These are phyloP conservation scores for Hypoxylon sp. DNA, from an alignment of 2,329 filamentous ascomycete species.

Conservation along the genomic window DNA sequence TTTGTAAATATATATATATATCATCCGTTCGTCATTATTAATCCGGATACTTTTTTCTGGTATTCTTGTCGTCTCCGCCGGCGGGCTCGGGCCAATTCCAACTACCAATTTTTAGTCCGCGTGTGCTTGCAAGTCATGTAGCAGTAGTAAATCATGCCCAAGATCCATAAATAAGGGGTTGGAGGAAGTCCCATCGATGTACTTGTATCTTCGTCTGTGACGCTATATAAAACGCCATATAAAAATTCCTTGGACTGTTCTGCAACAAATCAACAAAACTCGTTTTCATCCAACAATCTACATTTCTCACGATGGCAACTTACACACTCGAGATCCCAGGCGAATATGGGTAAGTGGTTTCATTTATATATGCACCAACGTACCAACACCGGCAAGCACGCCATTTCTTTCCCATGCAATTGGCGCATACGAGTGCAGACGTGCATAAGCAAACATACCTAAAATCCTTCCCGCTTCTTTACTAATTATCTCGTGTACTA, in stretches of 20 bases:
- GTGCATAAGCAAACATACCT: no score
- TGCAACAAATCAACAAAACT: slow-evolving; percentile 1
- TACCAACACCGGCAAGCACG: slow-evolving; percentile 19
- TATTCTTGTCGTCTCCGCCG: no score
- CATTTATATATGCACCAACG: not conserved
- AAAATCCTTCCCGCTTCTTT: no score
- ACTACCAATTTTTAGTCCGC: no score
- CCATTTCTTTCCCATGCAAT: slow-evolving; percentile 11
- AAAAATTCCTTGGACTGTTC: slow-evolving; percentile 8
- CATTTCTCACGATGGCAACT: slow-evolving; percentile 50
- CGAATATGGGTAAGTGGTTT: slow-evolving; percentile 59
- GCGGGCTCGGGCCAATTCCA: not conserved
- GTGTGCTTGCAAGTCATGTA: no score
- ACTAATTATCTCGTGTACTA: not conserved
- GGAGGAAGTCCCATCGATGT: slow-evolving; percentile 6
- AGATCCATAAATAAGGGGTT: slow-evolving; percentile 23
- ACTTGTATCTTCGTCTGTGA: no score
- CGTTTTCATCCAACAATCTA: no score
- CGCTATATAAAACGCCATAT: slow-evolving; percentile 18
- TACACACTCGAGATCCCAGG: slow-evolving; percentile 55
- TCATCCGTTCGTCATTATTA: no score
- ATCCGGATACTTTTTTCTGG: no score
- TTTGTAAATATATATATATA: no score
- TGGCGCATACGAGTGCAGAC: not conserved
- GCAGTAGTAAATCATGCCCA: not conserved